Conservation (phyloP, 345 rosid genomes). For the Trapa bicornis region DNA sequence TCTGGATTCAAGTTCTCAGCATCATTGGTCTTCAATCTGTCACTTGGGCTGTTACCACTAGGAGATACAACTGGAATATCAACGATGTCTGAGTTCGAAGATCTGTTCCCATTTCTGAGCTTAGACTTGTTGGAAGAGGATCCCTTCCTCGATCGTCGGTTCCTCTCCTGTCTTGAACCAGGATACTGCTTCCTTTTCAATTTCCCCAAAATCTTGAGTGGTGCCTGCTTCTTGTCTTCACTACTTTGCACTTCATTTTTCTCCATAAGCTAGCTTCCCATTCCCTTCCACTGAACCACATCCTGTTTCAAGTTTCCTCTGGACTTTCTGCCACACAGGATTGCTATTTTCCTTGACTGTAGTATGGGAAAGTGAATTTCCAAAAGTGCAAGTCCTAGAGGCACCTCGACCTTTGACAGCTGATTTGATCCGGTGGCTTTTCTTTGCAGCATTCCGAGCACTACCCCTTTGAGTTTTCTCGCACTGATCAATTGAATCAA, state of each 20-base stretch:
- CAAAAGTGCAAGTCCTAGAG: conserved; percentile 15
- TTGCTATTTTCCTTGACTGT: conserved; percentile 25
- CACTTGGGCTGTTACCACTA: background rate
- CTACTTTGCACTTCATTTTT: conserved; percentile 9
- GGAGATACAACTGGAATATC: conserved; percentile 3
- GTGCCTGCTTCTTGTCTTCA: conserved; percentile 17
- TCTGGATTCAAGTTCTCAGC: conserved; percentile 3
- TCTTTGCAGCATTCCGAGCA: conserved; percentile 8
- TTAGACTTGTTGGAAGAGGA: conserved; percentile 17
- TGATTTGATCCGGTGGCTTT: conserved; percentile 19
- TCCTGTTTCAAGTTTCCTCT: conserved; percentile 18
- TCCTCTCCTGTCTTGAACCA: conserved; percentile 19
- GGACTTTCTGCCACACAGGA: conserved; percentile 45
- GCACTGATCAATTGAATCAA: conserved; percentile 11
- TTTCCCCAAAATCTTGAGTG: conserved; percentile 20
- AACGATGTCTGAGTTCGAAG: conserved; percentile 8
- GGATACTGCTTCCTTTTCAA: conserved; percentile 17
- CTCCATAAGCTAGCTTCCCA: conserved; percentile 11
- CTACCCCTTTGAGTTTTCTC: background rate
- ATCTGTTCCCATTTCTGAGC: conserved; percentile 1
- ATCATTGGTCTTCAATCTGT: background rate
- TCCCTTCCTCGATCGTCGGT: conserved; percentile 14
- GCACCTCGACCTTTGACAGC: conserved; percentile 14
- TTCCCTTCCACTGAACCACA: background rate
- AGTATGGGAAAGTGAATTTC: conserved; percentile 9